Base-by-base conservation (phyloP, 1,284 basidiomycete species). In the Marasmius oreades region DNA sequence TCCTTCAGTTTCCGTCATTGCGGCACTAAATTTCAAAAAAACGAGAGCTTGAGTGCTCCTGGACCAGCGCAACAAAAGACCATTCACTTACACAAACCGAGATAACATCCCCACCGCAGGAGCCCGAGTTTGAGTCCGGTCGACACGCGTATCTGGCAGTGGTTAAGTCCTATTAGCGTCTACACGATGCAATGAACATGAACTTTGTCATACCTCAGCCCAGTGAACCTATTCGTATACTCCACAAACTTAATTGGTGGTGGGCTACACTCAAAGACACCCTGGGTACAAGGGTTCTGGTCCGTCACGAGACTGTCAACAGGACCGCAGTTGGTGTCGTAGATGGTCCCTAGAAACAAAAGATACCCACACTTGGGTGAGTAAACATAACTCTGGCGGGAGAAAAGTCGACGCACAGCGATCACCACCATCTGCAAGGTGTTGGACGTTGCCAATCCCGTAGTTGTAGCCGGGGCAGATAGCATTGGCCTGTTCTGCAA, bases 191-290 rank as follows among this genome's bases (percentile, higher is more conserved):
- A n/a, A n/a, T 39, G 20, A 39, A 34, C 23, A 18, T 37, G 31
- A 11, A 10, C 26, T 14, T 28, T 26, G 7, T 39, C 61, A 23
- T 34, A 66, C 65, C 44, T 54, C 6, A 64, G 55, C 20, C 61
- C 61, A 18, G 48, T 61, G 56, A 63, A 63, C 2, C 62, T 61
- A 55, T 61, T 68, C 7, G 55, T 64, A 55, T 68, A 68, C 3
- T 36, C 43, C 48, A 64, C 57, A 53, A 68, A 64, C 11, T 51
- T 62, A 44, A 70, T 61, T 7, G 68, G 68, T 39, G 66, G 47
- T 6, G 68, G 63, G 43, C 59, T 62, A 56, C 67, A 70, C 2
- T 63, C 66, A 34, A 70, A 70, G n/a, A 62, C 68, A 5, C 67
- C 66, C 39, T 57, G 20, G 10, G 52, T 63, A 61, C 69, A 70